Evolutionary conservation across 2,329 filamentous ascomycete species (phyloP).

Genomic region (Aureobasidium musti): DNA sequence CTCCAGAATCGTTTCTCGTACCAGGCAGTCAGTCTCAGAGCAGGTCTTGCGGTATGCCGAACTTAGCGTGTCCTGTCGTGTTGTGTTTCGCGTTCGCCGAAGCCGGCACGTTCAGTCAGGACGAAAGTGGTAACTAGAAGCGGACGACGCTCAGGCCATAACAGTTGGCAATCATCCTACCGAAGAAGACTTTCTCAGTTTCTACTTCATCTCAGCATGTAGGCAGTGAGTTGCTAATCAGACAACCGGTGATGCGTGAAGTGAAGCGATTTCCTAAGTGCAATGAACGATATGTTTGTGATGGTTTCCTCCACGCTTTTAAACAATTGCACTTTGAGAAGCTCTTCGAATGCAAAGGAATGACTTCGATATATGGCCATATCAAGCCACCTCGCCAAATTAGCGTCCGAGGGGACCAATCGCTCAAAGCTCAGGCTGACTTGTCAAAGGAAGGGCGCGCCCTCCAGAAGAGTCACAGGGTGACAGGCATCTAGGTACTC

Average conservation of each 20-base stretch:
- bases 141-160: neutral
- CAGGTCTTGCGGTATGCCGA: too few species aligned
- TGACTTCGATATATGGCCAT: constrained; percentile 6
- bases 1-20: too few species aligned
- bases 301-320: neutral
- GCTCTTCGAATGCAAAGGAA: neutral
- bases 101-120: neutral
- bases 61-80: too few species aligned
- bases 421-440: constrained; percentile 16
- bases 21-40: neutral
- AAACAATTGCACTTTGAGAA: neutral
- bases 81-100: constrained; percentile 1
- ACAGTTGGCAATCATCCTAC: neutral
- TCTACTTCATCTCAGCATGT: neutral
- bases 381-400: constrained; percentile 15
- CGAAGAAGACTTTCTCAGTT: neutral
- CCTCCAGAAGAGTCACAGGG: constrained; percentile 18
- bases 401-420: constrained; percentile 2
- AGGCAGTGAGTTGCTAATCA: too few species aligned
- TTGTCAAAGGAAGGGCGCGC: constrained; percentile 28
- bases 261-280: too few species aligned
- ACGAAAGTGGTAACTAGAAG: neutral
- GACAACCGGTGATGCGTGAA: too few species aligned
- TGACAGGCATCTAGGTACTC: constrained; percentile 9
- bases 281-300: too few species aligned